Percentiles rank a stretch among this genome's conserved stretches.
These are phyloP conservation scores for Patellaria atrata DNA, from an alignment of 495 filamentous ascomycete genomes.

Conservation along the genomic window DNA sequence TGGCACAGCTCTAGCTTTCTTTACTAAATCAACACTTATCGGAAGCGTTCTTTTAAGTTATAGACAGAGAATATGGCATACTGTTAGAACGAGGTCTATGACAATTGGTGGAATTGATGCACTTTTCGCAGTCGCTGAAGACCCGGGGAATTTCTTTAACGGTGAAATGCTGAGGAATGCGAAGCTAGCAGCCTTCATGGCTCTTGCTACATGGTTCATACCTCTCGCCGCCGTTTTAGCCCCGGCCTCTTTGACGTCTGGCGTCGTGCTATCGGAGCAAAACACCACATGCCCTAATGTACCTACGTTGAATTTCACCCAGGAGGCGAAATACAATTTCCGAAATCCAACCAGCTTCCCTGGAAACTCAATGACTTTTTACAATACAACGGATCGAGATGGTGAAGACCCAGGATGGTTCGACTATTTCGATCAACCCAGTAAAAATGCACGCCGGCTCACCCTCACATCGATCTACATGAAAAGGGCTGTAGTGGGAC, in stretches of 20 bases:
- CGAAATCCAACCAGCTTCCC: constrained; percentile 18
- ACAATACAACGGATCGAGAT: constrained; percentile 25
- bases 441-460: constrained; percentile 17
- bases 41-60: constrained; percentile 26
- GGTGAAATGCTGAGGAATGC: constrained; percentile 26
- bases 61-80: constrained; percentile 30
- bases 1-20: constrained; percentile 30
- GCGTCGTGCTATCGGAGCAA: constrained; percentile 4
- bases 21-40: constrained; percentile 28
- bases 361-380: constrained; percentile 23
- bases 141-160: constrained; percentile 25
- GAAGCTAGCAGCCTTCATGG: constrained; percentile 29
- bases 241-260: constrained; percentile 28
- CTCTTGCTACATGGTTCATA: constrained; percentile 28
- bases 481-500: constrained; percentile 12
- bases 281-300: constrained; percentile 15
- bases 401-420: constrained; percentile 9
- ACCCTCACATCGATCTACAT: constrained; percentile 19
- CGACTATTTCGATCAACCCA: constrained; percentile 29
- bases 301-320: constrained; percentile 23
- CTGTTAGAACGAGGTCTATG: constrained; percentile 24
- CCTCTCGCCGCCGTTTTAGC: constrained; percentile 29
- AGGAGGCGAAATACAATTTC: constrained; percentile 12
- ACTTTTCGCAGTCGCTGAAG: constrained; percentile 27
- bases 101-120: constrained; percentile 27